These are phyloP conservation scores for Uronychia setigera DNA, from an alignment of 73 alveolate genomes.

Conservation along the genomic window DNA sequence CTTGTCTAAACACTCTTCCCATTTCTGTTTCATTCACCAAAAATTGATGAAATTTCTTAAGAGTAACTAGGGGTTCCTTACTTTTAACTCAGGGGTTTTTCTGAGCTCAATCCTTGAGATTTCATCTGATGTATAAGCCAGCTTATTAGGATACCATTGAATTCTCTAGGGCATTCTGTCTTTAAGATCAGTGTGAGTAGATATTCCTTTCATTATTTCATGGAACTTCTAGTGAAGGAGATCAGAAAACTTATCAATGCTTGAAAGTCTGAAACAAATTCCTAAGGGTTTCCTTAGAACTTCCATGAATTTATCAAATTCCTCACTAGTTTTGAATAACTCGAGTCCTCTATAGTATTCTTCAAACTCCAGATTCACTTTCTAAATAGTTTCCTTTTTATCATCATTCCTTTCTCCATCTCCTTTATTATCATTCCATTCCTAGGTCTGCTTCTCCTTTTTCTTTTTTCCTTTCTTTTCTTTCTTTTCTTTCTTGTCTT, in stretches of 20 bases:
- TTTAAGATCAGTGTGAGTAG: neutral
- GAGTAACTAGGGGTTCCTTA: neutral
- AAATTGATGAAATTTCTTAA: slow-evolving; percentile 26
- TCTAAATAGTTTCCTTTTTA: slow-evolving; percentile 6
- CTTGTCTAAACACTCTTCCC: slow-evolving; percentile 81
- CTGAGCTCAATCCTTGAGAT: slow-evolving; percentile 45
- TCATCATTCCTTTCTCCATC: no score
- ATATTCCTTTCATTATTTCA: slow-evolving; percentile 2
- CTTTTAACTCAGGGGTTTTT: slow-evolving; percentile 26
- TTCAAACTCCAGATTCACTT: slow-evolving; percentile 28
- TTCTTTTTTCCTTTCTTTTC: slow-evolving; percentile 24
- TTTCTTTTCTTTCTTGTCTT: neutral
- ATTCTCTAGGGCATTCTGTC: slow-evolving; percentile 27
- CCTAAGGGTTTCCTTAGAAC: slow-evolving; percentile 27
- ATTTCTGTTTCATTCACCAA: slow-evolving; percentile 42
- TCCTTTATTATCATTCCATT: no score
- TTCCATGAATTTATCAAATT: slow-evolving; percentile 26
- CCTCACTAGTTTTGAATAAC: slow-evolving; percentile 8
- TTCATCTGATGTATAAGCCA: slow-evolving; percentile 43
- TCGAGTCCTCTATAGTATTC: slow-evolving; percentile 23
- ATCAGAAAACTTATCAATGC: slow-evolving; percentile 39
- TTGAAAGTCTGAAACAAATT: slow-evolving; percentile 31
- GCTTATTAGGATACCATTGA: slow-evolving; percentile 41
- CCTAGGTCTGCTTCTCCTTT: slow-evolving; percentile 20
- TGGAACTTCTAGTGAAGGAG: slow-evolving; percentile 1